phyloP scores from a whole-genome alignment of 768 basidiomycete genomes.

The Agrocybe chaxingu region DNA sequence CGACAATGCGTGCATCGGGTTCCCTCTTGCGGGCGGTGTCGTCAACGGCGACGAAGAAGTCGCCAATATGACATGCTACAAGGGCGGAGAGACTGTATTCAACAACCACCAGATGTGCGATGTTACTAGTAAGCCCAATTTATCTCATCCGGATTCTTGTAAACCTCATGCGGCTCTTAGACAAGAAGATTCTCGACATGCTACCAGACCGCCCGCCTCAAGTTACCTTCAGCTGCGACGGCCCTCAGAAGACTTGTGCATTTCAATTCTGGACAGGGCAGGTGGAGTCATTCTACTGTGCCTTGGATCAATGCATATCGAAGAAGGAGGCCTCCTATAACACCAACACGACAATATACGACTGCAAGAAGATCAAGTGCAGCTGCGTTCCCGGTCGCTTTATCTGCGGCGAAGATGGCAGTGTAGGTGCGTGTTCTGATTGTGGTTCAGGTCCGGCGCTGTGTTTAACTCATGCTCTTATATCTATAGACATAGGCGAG shows the following conservation, averaged over 20 bases:
- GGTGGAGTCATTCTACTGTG: constrained; percentile 95
- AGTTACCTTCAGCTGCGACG: constrained; percentile 93
- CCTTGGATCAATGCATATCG: constrained; percentile 67
- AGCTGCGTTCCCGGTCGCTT: constrained; percentile 92
- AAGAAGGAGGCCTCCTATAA: constrained; percentile 48
- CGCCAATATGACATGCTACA: constrained; percentile 85
- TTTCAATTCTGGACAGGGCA: constrained; percentile 99
- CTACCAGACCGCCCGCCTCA: constrained; percentile 86
- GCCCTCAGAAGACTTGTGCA: constrained; percentile 58
- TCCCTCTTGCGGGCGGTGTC: constrained; percentile 52
- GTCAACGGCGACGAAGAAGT: constrained; percentile 17
- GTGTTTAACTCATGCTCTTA: background rate
- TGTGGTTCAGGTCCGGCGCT: background rate
- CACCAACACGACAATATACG: constrained; percentile 69
- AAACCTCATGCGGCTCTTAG: constrained; percentile 32
- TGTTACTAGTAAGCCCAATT: constrained; percentile 78
- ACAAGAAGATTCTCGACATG: constrained; percentile 94
- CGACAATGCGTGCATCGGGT: constrained; percentile 74
- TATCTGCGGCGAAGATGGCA: constrained; percentile 94
- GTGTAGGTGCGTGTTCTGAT: constrained; percentile 64
- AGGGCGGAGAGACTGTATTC: constrained; percentile 89
- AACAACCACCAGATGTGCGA: constrained; percentile 97
- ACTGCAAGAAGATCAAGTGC: constrained; percentile 83
- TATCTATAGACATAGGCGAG: constrained; percentile 80
- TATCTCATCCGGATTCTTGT: background rate